phyloP scores from a whole-genome alignment of 805 yeast species.

The Barnettozyma californica region DNA sequence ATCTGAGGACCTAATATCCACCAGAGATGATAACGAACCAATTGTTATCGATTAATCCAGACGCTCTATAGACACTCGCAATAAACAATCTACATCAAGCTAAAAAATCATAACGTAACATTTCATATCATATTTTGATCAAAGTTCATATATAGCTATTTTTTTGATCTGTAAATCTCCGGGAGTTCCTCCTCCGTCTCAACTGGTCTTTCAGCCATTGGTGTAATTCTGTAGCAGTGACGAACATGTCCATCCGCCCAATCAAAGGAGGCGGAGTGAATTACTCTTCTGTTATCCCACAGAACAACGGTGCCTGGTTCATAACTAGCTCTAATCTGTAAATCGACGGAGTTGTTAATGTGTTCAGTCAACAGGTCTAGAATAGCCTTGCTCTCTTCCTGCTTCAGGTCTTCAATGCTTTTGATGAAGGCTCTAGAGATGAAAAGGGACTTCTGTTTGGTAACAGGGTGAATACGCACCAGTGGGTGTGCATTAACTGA shows the following conservation, averaged over 20 bases:
- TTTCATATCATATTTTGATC: neutral
- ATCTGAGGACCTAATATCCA: neutral
- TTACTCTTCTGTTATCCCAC: slow-evolving; percentile 74
- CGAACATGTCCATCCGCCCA: slow-evolving; percentile 64
- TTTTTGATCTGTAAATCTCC: slow-evolving; percentile 17
- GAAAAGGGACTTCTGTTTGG: slow-evolving; percentile 53
- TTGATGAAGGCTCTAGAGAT: slow-evolving; percentile 59
- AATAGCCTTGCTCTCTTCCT: slow-evolving; percentile 61
- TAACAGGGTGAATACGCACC: slow-evolving; percentile 68
- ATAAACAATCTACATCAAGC: neutral
- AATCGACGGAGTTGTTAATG: slow-evolving; percentile 49
- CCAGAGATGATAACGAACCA: neutral
- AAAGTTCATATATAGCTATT: neutral
- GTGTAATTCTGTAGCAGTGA: slow-evolving; percentile 71
- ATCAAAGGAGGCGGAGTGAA: slow-evolving; percentile 67
- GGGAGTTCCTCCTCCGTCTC: slow-evolving; percentile 38
- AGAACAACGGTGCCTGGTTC: slow-evolving; percentile 63
- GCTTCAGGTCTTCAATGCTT: slow-evolving; percentile 65
- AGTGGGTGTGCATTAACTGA: slow-evolving; percentile 57
- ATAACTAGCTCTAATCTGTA: slow-evolving; percentile 68
- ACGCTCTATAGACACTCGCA: neutral
- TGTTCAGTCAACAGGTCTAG: slow-evolving; percentile 52
- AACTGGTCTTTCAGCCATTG: slow-evolving; percentile 67
- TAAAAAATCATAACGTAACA: neutral
- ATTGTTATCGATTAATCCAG: slow-evolving; percentile 6